Base-by-base conservation (phyloP, 306 rosid genomes). In the Sindora glabra region DNA sequence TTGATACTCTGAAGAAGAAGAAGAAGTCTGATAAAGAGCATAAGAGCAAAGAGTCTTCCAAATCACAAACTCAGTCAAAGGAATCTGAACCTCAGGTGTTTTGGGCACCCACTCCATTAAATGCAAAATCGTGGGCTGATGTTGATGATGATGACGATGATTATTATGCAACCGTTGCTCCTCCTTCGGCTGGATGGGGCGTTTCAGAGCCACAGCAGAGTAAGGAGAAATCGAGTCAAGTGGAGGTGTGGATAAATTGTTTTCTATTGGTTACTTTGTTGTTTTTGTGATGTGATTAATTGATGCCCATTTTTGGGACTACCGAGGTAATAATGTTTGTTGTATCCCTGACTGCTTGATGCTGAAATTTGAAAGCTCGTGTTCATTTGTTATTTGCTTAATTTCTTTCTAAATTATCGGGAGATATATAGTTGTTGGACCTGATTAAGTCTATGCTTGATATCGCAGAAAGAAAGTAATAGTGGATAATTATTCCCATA, bases 61-160 rank as follows among this genome's bases (percentile, higher is more conserved):
- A 90, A 51, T 62, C 75, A 13, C 62, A 23, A 29, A 70, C 58
- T 45, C 69, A 74, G 37, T 62, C 81, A 5, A 77, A 78, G 71
- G 83, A 79, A 44, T 70, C 85, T 0, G 90, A 84, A 50, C 74
- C 89, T 4, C 87, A 71, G 67, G 80, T 82, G 25, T 78, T 77
- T 41, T 92, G 96, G 98, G 82, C 94, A 3, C 90, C 94, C 0
- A 77, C 95, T 0, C 94, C 95, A 0, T 67, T 92, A 73, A 89
- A 79, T 45, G 64, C 85, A 2, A 81, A 67, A 13, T 77, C 88
- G 1, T 92, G 98, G 98, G 98, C 96, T 5, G 98, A 92, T 61
- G 95, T 92, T 0, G 98, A 92, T 4, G 96, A 81, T 6, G 87
- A 91, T 7, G 97, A 90, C 0, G 98, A 92, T 1, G 98, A 88